A percentile compares a stretch with the other conserved stretches of the same genome.
Evolutionary conservation across 768 basidiomycete species (phyloP).

Genomic region (Boletus subcaerulescens): DNA sequence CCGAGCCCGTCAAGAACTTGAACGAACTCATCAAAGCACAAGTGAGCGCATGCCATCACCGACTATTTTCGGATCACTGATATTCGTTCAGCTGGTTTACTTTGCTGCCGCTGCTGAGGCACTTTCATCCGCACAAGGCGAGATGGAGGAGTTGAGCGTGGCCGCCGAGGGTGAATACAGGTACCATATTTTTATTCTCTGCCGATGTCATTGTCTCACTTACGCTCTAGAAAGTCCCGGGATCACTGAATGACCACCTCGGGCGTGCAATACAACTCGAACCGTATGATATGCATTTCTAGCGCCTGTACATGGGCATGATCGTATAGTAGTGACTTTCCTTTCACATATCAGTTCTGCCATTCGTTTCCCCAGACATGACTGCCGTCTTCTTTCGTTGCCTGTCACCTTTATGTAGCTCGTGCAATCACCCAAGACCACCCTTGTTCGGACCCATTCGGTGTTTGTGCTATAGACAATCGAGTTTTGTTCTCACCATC

Average conservation of each 20-base stretch:
- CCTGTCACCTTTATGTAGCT: conserved; percentile 10
- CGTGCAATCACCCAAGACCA: conserved; percentile 1
- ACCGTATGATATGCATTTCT: not conserved
- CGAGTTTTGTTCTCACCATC: no score
- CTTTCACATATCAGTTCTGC: not conserved
- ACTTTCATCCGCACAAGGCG: conserved; percentile 78
- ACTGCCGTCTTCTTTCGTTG: not conserved
- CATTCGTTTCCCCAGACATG: not conserved
- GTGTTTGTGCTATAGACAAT: not conserved
- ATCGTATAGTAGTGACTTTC: conserved; percentile 11
- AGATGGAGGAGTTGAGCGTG: conserved; percentile 89
- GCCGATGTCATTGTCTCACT: conserved; percentile 3
- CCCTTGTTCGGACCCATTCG: not conserved
- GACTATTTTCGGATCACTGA: not conserved
- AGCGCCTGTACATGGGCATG: conserved; percentile 11
- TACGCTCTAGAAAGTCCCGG: conserved; percentile 67
- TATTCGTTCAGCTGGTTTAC: conserved; percentile 55
- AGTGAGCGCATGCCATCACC: conserved; percentile 34
- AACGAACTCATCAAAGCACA: conserved; percentile 92
- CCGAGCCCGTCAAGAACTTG: conserved; percentile 93
- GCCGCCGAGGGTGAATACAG: conserved; percentile 96
- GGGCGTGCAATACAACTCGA: not conserved
- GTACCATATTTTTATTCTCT: conserved; percentile 33
- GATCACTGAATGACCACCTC: conserved; percentile 60
- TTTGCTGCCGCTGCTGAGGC: conserved; percentile 77